phyloP scores from a whole-genome alignment of 805 yeast species.

The Starmera quercuum region DNA sequence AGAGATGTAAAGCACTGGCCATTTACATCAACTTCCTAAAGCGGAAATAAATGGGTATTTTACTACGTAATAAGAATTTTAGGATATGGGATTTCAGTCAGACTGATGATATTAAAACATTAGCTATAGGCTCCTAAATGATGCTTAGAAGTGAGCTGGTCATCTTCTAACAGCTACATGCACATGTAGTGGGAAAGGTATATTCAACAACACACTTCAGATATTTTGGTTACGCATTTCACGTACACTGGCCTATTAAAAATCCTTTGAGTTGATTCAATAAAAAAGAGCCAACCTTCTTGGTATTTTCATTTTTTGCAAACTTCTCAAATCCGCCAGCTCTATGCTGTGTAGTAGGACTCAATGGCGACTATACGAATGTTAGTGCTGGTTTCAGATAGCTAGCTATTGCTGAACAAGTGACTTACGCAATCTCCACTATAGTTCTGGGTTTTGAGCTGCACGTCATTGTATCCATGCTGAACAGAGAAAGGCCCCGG shows the following conservation, averaged over 20 bases:
- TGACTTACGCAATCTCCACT: conserved; percentile 8
- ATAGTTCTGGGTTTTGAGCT: conserved; percentile 7
- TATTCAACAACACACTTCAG: too few relatives aligned
- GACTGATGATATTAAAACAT: too few relatives aligned
- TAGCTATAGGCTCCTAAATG: too few relatives aligned
- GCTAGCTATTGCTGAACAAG: neutral
- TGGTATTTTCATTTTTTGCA: conserved; percentile 16
- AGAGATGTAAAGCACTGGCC: too few relatives aligned
- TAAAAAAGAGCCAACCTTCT: conserved; percentile 17
- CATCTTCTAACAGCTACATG: too few relatives aligned
- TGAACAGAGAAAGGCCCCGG: conserved; percentile 16
- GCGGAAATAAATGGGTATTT: too few relatives aligned
- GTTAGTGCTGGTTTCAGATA: neutral
- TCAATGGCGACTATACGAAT: conserved; percentile 8
- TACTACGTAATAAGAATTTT: too few relatives aligned
- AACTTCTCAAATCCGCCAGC: conserved; percentile 9
- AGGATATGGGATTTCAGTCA: too few relatives aligned
- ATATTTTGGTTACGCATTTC: too few relatives aligned
- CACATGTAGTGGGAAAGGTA: too few relatives aligned
- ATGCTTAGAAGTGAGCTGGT: too few relatives aligned
- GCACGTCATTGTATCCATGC: conserved; percentile 14
- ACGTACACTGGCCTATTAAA: neutral
- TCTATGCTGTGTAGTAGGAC: conserved; percentile 11
- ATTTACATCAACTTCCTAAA: too few relatives aligned
- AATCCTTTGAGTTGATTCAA: conserved; percentile 2